Conservation (phyloP, 1,284 basidiomycete genomes). For the Inonotus hispidus region DNA sequence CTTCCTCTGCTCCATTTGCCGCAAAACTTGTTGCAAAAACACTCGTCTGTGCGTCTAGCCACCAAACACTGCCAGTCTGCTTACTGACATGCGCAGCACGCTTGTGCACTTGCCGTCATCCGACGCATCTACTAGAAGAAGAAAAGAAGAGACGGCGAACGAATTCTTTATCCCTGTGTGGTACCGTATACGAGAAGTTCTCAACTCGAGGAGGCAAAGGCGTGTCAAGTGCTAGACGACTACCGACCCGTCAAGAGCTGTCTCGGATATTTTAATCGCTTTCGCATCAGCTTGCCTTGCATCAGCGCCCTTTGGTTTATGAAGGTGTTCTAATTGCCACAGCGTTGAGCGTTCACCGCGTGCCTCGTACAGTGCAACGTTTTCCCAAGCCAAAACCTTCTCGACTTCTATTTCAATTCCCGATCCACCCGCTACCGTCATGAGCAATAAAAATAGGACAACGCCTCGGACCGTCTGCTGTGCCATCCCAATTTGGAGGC, state of each 20-base stretch:
- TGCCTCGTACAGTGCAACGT: constrained; percentile 1
- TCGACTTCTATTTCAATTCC: constrained; percentile 18
- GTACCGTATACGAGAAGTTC: background rate
- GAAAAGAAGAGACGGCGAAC: background rate
- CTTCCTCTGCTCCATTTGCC: background rate
- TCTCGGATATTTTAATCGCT: constrained; percentile 18
- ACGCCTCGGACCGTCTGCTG: constrained; percentile 80
- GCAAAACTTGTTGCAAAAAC: background rate
- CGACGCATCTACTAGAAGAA: background rate
- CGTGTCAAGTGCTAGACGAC: constrained; percentile 11
- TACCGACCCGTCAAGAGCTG: constrained; percentile 11
- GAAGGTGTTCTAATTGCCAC: constrained; percentile 9
- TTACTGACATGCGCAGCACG: background rate
- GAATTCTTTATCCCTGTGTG: background rate
- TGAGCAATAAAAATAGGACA: constrained; percentile 68
- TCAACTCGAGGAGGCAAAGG: background rate
- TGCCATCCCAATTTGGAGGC: constrained; percentile 71
- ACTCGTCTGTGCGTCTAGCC: background rate
- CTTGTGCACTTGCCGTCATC: background rate
- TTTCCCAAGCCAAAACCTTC: constrained; percentile 11
- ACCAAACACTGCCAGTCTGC: background rate
- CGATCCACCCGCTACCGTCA: constrained; percentile 27
- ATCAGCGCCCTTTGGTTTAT: background rate
- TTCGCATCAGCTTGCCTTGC: constrained; percentile 8
- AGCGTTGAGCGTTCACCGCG: background rate